Percentiles rank a stretch among this genome's conserved stretches.
Evolutionary conservation across 345 rosid species (phyloP).

Genomic region (Linum tenue): DNA sequence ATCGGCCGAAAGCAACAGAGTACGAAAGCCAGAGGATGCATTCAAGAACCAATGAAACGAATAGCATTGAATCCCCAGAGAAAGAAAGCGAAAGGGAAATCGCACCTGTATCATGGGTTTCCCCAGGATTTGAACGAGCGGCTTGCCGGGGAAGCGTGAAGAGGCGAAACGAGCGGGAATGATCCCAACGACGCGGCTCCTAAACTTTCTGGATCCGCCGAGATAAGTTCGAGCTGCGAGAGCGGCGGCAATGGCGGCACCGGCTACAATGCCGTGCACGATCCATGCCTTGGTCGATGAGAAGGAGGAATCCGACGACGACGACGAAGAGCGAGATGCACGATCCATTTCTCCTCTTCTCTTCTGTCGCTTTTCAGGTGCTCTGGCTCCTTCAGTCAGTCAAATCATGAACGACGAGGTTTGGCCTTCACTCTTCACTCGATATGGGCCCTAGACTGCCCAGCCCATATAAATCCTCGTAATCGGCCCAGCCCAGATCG

Average conservation of each 20-base stretch:
- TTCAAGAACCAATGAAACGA: background rate
- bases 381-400: too few species aligned
- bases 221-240: constrained; percentile 56
- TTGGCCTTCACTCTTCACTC: too few species aligned
- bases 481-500: too few species aligned
- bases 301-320: constrained; percentile 18
- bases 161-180: constrained; percentile 96
- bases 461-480: too few species aligned
- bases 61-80: background rate
- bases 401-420: too few species aligned
- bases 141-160: constrained; percentile 86
- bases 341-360: background rate
- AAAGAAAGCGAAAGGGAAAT: background rate
- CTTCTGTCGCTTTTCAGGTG: too few species aligned
- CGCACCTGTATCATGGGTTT: constrained; percentile 98
- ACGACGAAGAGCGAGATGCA: constrained; percentile 14
- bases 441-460: too few species aligned
- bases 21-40: background rate
- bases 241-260: constrained; percentile 58
- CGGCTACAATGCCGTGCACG: constrained; percentile 56
- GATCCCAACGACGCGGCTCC: constrained; percentile 81
- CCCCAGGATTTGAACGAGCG: constrained; percentile 73
- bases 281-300: constrained; percentile 45
- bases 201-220: constrained; percentile 43
- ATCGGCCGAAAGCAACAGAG: background rate